phyloP scores from a whole-genome alignment of 1,284 basidiomycete genomes.

The Spongiforma sp. region DNA sequence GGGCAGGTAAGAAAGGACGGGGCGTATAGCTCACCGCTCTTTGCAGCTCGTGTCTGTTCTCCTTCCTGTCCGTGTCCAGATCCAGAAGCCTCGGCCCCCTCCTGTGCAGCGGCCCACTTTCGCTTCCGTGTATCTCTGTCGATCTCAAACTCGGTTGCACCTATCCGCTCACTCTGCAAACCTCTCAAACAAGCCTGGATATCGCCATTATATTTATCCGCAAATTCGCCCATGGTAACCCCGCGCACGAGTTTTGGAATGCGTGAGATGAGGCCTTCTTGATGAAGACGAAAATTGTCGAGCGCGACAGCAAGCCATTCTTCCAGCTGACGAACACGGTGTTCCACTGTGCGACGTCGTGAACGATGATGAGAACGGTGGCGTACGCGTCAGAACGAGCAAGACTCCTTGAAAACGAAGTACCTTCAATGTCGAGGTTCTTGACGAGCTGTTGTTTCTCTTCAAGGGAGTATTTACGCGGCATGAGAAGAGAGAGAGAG shows the following conservation, averaged over 20 bases:
- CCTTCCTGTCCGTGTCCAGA: constrained; percentile 30
- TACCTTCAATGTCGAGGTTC: constrained; percentile 83
- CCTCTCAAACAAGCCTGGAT: constrained; percentile 70
- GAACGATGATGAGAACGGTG: not conserved
- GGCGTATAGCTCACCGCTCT: constrained; percentile 55
- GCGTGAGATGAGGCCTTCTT: constrained; percentile 73
- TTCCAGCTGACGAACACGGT: constrained; percentile 71
- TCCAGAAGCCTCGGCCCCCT: constrained; percentile 51
- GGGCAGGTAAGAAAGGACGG: not conserved
- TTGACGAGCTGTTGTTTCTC: constrained; percentile 76
- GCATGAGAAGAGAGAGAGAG: too few relatives aligned
- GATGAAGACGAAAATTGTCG: constrained; percentile 70
- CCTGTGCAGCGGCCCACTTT: constrained; percentile 71
- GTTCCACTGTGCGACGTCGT: constrained; percentile 54
- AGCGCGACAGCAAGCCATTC: constrained; percentile 73
- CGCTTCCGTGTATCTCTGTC: constrained; percentile 72
- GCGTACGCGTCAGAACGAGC: too few relatives aligned
- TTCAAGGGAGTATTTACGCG: constrained; percentile 51
- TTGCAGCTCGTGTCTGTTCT: constrained; percentile 54
- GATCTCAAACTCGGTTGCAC: constrained; percentile 57
- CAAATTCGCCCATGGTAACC: constrained; percentile 77
- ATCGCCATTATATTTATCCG: constrained; percentile 75
- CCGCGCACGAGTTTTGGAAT: constrained; percentile 75
- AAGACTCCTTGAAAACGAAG: constrained; percentile 16
- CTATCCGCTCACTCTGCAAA: constrained; percentile 61